phyloP scores from a whole-genome alignment of 805 yeast genomes.

The Kodamaea hsintzibuensis region DNA sequence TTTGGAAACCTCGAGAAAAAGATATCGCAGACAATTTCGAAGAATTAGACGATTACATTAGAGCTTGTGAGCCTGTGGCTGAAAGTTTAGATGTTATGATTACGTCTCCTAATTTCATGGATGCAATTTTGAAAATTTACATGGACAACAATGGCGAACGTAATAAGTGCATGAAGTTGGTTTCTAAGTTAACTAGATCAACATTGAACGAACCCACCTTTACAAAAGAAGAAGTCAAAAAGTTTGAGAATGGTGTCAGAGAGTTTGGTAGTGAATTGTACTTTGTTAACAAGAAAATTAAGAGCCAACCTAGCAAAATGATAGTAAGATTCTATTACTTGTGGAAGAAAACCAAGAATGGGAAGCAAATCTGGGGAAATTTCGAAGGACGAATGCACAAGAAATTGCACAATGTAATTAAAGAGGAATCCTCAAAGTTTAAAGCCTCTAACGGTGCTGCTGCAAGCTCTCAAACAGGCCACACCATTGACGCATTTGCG shows the following conservation, averaged over 20 bases:
- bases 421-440: not conserved
- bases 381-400: slow-evolving; percentile 70
- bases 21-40: slow-evolving; percentile 27
- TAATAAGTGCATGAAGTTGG: slow-evolving; percentile 47
- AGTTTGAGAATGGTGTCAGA: slow-evolving; percentile 74
- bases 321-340: slow-evolving; percentile 84
- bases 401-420: slow-evolving; percentile 41
- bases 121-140: slow-evolving; percentile 61
- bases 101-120: slow-evolving; percentile 80
- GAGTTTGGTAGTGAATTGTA: slow-evolving; percentile 76
- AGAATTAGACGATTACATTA: slow-evolving; percentile 54
- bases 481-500: slow-evolving; percentile 49
- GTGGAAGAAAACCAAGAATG: slow-evolving; percentile 86
- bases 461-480: slow-evolving; percentile 3
- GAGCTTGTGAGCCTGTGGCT: slow-evolving; percentile 59
- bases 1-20: slow-evolving; percentile 59
- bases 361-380: slow-evolving; percentile 80
- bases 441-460: not conserved
- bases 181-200: slow-evolving; percentile 52
- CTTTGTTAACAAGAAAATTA: slow-evolving; percentile 71
- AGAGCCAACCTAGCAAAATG: slow-evolving; percentile 71
- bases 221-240: slow-evolving; percentile 55
- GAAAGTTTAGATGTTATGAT: slow-evolving; percentile 52
- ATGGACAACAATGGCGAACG: slow-evolving; percentile 53
- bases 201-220: slow-evolving; percentile 78